phyloP scores from a whole-genome alignment of 805 yeast genomes.

The Wickerhamomyces strasburgensis region DNA sequence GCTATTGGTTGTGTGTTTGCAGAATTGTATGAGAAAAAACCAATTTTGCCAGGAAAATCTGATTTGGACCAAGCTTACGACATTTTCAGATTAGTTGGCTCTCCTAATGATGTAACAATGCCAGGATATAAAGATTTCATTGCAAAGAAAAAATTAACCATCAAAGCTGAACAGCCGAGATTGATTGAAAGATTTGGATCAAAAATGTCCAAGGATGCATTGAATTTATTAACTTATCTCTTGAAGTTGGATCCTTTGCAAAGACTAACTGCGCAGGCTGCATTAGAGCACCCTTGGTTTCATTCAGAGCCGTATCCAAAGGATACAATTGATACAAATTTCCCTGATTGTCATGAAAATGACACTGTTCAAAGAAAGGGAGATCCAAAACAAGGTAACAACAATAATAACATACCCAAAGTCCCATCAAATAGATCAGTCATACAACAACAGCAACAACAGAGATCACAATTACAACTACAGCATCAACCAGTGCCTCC shows the following conservation, averaged over 20 bases:
- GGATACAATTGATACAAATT: constrained; percentile 38
- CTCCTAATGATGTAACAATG: constrained; percentile 48
- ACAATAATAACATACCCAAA: too few species aligned
- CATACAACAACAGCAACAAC: too few species aligned
- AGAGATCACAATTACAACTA: too few species aligned
- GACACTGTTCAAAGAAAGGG: constrained; percentile 45
- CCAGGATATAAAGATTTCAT: constrained; percentile 32
- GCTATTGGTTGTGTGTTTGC: constrained; percentile 96
- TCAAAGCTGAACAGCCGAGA: constrained; percentile 26
- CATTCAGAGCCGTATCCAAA: constrained; percentile 63
- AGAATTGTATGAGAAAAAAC: constrained; percentile 76
- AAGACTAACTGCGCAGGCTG: constrained; percentile 76
- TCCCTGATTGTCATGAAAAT: constrained; percentile 86
- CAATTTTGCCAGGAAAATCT: constrained; percentile 78
- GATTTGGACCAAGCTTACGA: constrained; percentile 85
- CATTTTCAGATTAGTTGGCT: constrained; percentile 77
- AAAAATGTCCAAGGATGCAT: constrained; percentile 36
- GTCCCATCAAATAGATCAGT: too few species aligned
- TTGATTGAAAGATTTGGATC: constrained; percentile 45
- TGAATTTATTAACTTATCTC: constrained; percentile 55
- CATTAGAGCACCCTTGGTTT: constrained; percentile 68
- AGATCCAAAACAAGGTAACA: neutral
- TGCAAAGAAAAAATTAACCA: neutral
- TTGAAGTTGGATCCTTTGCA: constrained; percentile 64
- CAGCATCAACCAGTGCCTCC: too few species aligned